A percentile compares a stretch with the other conserved stretches of the same genome.
phyloP scores from a whole-genome alignment of 441 rosid genomes.

The Gossypium trilobum region DNA sequence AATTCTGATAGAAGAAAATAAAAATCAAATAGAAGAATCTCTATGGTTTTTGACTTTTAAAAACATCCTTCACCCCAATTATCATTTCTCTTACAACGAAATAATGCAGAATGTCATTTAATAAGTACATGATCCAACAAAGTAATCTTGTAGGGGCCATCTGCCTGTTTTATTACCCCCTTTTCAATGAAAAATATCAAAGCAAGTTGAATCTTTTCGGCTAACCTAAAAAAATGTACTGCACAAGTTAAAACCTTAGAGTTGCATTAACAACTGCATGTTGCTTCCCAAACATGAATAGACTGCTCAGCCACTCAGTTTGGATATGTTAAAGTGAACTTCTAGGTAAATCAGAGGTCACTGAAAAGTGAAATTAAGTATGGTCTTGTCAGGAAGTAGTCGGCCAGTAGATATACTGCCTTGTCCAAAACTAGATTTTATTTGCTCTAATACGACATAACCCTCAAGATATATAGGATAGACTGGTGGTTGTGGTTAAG shows the following conservation, averaged over 20 bases:
- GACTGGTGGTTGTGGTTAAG: neutral
- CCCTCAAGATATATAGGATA: neutral
- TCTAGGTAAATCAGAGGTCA: neutral
- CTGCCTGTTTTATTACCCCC: neutral
- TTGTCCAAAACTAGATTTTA: constrained; percentile 6
- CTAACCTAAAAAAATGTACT: neutral
- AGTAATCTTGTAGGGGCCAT: neutral
- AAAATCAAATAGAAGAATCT: no score
- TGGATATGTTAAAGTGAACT: neutral
- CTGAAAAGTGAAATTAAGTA: neutral
- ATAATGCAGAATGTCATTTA: neutral
- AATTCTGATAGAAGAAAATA: no score
- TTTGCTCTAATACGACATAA: constrained; percentile 15
- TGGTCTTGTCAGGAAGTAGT: neutral
- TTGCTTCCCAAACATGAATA: neutral
- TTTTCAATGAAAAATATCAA: neutral
- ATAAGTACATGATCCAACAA: neutral
- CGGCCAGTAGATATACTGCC: neutral
- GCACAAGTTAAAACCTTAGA: neutral
- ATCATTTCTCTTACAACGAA: neutral
- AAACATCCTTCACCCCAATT: neutral
- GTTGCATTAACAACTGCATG: neutral
- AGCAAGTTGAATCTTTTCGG: neutral
- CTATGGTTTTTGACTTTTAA: no score
- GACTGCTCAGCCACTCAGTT: neutral